Evolutionary conservation across 495 filamentous ascomycete genomes (phyloP).

Genomic region (Tuber brumale): DNA sequence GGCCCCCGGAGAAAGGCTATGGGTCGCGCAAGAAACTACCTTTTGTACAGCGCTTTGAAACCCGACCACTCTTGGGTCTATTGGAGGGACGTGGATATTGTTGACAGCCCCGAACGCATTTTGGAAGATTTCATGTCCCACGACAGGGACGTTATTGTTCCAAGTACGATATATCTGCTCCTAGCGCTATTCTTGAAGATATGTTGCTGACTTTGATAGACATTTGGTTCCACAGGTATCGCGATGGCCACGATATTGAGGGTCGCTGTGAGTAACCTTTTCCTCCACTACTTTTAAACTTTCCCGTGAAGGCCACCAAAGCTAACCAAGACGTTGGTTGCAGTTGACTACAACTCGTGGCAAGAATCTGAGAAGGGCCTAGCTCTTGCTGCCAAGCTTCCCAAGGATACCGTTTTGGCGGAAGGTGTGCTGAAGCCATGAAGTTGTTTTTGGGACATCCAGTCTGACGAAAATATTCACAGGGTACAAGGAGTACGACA

Average conservation of each 20-base stretch:
- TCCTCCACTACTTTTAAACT: not conserved
- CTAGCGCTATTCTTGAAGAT: not conserved
- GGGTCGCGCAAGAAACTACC: slow-evolving; percentile 83
- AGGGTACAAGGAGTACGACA: slow-evolving; percentile 91
- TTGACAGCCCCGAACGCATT: slow-evolving; percentile 78
- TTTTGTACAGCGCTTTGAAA: slow-evolving; percentile 77
- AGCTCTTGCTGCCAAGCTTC: slow-evolving; percentile 62
- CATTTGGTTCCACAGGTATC: slow-evolving; percentile 95
- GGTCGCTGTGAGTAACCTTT: slow-evolving; percentile 67
- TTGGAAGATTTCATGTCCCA: slow-evolving; percentile 94
- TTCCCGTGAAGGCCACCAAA: not conserved
- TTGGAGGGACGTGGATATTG: slow-evolving; percentile 96
- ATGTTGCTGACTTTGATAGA: slow-evolving; percentile 54
- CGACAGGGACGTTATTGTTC: slow-evolving; percentile 85
- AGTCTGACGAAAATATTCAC: slow-evolving; percentile 2
- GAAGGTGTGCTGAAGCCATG: slow-evolving; percentile 53
- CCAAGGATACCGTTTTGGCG: slow-evolving; percentile 72
- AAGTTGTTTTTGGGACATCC: slow-evolving; percentile 16
- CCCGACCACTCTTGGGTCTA: slow-evolving; percentile 97
- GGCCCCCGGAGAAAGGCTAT: slow-evolving; percentile 85
- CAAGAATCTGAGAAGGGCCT: slow-evolving; percentile 81
- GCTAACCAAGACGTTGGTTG: not conserved
- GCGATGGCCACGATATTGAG: slow-evolving; percentile 76
- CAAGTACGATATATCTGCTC: slow-evolving; percentile 58
- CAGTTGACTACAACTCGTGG: slow-evolving; percentile 99